Conservation (phyloP, 306 rosid genomes). For the Vachellia collinsii region DNA sequence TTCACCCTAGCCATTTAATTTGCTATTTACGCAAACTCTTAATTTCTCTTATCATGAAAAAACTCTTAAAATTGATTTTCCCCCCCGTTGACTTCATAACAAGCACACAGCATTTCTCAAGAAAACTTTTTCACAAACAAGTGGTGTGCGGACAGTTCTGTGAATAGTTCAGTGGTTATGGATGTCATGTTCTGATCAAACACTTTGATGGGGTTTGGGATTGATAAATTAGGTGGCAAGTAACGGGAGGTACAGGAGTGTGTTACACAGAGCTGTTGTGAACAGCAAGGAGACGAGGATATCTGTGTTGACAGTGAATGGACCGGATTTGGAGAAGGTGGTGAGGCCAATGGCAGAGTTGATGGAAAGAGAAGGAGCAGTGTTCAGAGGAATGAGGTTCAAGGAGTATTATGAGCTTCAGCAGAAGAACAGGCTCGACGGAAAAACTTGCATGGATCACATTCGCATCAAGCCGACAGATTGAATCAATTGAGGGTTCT, state of each 20-base stretch:
- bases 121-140: not conserved
- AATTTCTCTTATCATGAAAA: not conserved
- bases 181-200: not conserved
- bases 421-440: constrained; percentile 13
- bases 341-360: constrained; percentile 54
- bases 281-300: constrained; percentile 55
- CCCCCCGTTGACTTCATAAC: not conserved
- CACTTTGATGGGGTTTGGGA: not conserved
- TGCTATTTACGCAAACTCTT: not conserved
- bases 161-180: not conserved
- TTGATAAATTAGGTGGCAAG: constrained; percentile 43
- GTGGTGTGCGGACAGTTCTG: not conserved
- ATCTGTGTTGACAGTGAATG: constrained; percentile 49
- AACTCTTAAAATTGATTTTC: too few relatives aligned
- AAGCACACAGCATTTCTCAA: not conserved
- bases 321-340: constrained; percentile 52
- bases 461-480: constrained; percentile 13
- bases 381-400: constrained; percentile 6
- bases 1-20: too few relatives aligned
- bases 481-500: not conserved
- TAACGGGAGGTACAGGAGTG: constrained; percentile 61
- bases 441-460: constrained; percentile 1
- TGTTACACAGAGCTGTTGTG: constrained; percentile 50
- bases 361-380: constrained; percentile 29
- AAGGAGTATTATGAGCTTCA: constrained; percentile 9